These are phyloP conservation scores for Abrus pulchellus DNA, from an alignment of 306 rosid species.

Conservation along the genomic window DNA sequence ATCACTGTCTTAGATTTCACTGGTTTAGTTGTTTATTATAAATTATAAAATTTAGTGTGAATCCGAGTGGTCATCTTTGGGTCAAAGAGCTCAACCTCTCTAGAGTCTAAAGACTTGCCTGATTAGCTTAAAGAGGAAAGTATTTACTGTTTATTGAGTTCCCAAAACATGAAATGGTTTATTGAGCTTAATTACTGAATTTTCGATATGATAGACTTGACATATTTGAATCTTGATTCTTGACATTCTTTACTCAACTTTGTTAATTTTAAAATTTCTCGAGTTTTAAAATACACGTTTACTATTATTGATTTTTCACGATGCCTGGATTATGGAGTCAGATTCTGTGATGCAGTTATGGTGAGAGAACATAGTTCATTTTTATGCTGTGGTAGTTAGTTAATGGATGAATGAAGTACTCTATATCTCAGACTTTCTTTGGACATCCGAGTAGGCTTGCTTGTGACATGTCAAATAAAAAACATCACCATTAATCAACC, in stretches of 20 bases:
- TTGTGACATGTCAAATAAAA: neutral
- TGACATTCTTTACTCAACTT: neutral
- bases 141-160: neutral
- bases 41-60: neutral
- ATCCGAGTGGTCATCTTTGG: slow-evolving; percentile 14
- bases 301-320: neutral
- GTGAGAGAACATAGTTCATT: slow-evolving; percentile 5
- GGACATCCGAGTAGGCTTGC: neutral
- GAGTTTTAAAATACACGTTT: slow-evolving; percentile 2
- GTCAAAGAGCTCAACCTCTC: slow-evolving; percentile 19
- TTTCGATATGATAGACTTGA: neutral
- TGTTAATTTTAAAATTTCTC: neutral
- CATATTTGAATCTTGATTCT: slow-evolving; percentile 11
- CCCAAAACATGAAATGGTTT: neutral
- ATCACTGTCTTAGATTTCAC: neutral
- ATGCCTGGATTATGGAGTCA: slow-evolving; percentile 24
- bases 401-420: neutral
- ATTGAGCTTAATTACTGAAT: neutral
- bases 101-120: neutral
- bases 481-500: neutral
- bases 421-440: neutral
- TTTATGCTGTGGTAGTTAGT: slow-evolving; percentile 29
- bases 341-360: neutral
- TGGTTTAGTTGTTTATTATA: slow-evolving; percentile 10
- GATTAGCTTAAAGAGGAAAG: neutral